These are phyloP conservation scores for Pleurotus djamor DNA, from an alignment of 768 basidiomycete genomes.

Conservation along the genomic window DNA sequence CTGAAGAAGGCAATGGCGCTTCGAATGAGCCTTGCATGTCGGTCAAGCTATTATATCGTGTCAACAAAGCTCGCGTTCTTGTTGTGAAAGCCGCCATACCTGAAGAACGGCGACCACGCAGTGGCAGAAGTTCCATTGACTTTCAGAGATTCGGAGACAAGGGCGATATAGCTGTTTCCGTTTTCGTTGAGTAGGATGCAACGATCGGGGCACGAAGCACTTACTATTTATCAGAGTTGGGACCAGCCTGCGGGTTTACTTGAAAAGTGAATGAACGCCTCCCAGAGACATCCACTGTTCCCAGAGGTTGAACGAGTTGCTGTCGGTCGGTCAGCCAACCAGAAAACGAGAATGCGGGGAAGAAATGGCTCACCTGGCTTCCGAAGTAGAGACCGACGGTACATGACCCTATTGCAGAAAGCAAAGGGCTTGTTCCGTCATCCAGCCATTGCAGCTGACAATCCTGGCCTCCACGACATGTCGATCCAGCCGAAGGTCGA, in stretches of 20 bases:
- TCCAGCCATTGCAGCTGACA: conserved; percentile 65
- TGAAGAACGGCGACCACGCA: conserved; percentile 55
- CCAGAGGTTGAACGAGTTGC: conserved; percentile 57
- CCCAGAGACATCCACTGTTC: conserved; percentile 50
- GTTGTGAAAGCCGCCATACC: conserved; percentile 27
- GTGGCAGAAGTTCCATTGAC: conserved; percentile 21
- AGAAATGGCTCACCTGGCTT: conserved; percentile 37
- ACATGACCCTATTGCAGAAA: conserved; percentile 48
- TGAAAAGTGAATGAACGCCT: conserved; percentile 51
- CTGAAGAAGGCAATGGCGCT: conserved; percentile 46
- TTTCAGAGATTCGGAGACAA: conserved; percentile 37
- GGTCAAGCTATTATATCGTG: conserved; percentile 36
- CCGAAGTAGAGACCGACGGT: conserved; percentile 60
- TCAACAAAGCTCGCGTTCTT: too few relatives aligned
- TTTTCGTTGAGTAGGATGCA: conserved; percentile 1
- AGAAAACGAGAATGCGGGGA: neutral
- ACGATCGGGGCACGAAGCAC: conserved; percentile 16
- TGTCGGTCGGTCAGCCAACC: conserved; percentile 18
- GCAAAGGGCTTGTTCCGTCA: conserved; percentile 50
- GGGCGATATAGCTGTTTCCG: conserved; percentile 55
- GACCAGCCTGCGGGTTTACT: conserved; percentile 55
- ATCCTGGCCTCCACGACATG: conserved; percentile 50
- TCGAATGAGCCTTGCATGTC: conserved; percentile 61
- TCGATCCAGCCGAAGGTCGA: conserved; percentile 36
- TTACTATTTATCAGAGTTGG: conserved; percentile 58